Evolutionary conservation across 805 yeast species (phyloP), one percentile per base, ranked within the genome.

Genomic region (Komagataella phaffii): DNA sequence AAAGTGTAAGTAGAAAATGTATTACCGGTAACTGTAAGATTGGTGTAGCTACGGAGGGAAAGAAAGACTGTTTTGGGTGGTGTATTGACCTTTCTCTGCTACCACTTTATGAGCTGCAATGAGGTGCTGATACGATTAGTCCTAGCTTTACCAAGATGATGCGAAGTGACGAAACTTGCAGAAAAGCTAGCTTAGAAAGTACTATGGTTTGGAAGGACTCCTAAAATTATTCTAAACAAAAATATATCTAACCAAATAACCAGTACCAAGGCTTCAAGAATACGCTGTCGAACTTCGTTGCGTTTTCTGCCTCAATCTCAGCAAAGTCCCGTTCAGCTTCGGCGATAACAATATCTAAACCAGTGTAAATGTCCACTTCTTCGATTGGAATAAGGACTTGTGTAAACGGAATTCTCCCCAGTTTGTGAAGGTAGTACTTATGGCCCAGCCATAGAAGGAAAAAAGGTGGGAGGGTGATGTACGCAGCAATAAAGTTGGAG

Each of bases 401-500:
- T 72, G 49, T 59, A 64, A 65, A 70, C 70, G 50, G 73, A 72
- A 49, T 66, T 69, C 44, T 68, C 65, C 64, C 72, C 78, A 4
- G 72, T 5, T 14, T 30, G 40, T 30, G 40, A 14, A 30, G 14
- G 17, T 44, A 44, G 17, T 18, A 18, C 58, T 78, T 76, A 19
- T 44, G 23, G 46, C 46, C 46, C 19, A 44, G 23, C 23, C 23
- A 83, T 46, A 84, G 67, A 3, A 66, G 65, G 3, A 76, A 53
- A 55, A 79, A 72, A 53, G 77, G 71, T 43, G 84, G 86, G 48
- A 84, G 61, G 0, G 88, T 82, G 53, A 84, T 71, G 64, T 84
- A 84, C 7, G 89, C 85, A 40, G 89, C 89, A 50, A 84, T 65
- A 58, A 84, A 84, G 62, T 81, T 82, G 7, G 76, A 64, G 1